Evolutionary conservation across 2,329 filamentous ascomycete species (phyloP).

Genomic region (Pyrenophora tritici-repentis): DNA sequence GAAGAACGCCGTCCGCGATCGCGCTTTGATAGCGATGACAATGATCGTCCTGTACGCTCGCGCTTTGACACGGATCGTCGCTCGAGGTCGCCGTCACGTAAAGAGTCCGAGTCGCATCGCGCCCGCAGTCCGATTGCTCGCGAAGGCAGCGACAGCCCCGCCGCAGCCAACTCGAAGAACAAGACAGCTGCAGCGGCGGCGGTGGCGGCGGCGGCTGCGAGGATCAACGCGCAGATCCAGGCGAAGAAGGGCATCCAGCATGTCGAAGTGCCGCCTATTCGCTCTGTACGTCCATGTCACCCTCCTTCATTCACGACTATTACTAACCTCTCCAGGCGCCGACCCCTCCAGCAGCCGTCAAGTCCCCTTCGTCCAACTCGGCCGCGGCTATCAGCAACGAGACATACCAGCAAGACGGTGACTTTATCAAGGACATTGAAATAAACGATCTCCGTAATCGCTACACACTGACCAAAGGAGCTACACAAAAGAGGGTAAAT

Average conservation of each 20-base stretch:
- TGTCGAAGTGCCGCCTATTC: conserved; percentile 84
- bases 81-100: conserved; percentile 71
- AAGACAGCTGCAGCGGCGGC: conserved; percentile 76
- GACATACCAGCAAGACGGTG: conserved; percentile 93
- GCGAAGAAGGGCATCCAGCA: conserved; percentile 85
- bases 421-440: conserved; percentile 98
- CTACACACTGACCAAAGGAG: conserved; percentile 95
- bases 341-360: conserved; percentile 55
- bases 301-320: background rate
- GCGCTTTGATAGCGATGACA: conserved; percentile 90
- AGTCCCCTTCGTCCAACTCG: conserved; percentile 58
- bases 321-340: conserved; percentile 42
- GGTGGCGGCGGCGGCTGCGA: conserved; percentile 75
- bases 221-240: conserved; percentile 55
- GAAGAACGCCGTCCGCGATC: conserved; percentile 86
- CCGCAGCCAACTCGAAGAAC: conserved; percentile 56
- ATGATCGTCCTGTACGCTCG: conserved; percentile 64
- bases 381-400: conserved; percentile 66
- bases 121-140: conserved; percentile 78
- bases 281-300: conserved; percentile 54
- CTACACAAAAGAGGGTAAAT: conserved; percentile 99
- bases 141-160: conserved; percentile 53
- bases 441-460: conserved; percentile 97
- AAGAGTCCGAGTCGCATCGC: conserved; percentile 69
- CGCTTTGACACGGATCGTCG: conserved; percentile 73